phyloP scores from a whole-genome alignment of 2,329 filamentous ascomycete genomes.

The Botrytis galanthina region DNA sequence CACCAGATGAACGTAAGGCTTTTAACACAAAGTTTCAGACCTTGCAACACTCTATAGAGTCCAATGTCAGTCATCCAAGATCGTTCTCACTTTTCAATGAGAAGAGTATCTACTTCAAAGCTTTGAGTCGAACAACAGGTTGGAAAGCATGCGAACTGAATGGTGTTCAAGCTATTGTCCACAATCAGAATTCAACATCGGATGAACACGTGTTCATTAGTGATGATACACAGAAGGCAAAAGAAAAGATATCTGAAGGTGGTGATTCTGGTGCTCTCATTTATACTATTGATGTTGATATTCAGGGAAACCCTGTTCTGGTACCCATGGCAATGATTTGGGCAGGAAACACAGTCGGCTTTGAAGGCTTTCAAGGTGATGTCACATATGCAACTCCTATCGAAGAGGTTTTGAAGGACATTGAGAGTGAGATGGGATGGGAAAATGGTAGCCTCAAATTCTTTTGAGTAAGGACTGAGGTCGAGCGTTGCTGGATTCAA shows the following conservation, averaged over 20 bases:
- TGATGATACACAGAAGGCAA: neutral
- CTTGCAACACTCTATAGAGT: fast-evolving
- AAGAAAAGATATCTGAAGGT: neutral
- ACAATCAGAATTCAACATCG: neutral
- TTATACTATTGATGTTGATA: neutral
- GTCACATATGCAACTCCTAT: neutral
- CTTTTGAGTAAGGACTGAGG: neutral
- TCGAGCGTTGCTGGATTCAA: neutral
- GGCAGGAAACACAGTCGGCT: neutral
- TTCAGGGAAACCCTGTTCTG: neutral
- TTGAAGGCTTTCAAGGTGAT: neutral
- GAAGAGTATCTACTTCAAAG: neutral
- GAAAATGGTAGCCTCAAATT: neutral
- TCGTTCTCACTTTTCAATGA: neutral
- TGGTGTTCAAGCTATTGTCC: neutral
- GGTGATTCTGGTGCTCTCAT: neutral
- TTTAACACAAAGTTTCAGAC: neutral
- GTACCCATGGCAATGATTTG: neutral
- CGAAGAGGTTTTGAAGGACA: neutral
- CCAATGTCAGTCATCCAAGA: neutral
- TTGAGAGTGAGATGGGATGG: neutral
- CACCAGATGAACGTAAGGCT: neutral
- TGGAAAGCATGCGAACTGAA: neutral
- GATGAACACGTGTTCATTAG: neutral
- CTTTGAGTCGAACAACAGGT: neutral